These are phyloP conservation scores for Aspergillus caelatus DNA, from an alignment of 2,329 filamentous ascomycete species.

Conservation along the genomic window DNA sequence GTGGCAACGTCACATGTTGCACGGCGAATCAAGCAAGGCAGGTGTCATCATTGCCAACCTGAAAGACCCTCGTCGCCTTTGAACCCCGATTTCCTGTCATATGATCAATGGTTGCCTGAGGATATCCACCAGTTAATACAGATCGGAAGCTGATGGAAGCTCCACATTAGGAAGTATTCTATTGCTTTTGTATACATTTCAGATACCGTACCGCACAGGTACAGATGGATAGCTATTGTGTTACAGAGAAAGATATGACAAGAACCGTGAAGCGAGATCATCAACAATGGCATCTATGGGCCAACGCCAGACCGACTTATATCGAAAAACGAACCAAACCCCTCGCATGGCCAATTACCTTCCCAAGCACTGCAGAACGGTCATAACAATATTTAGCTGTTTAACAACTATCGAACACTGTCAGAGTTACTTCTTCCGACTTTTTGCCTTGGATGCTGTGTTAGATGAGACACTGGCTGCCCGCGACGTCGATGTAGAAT, in stretches of 20 bases:
- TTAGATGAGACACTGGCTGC: constrained; percentile 86
- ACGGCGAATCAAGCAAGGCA: background rate
- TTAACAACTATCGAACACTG: constrained; percentile 7
- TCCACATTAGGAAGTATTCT: background rate
- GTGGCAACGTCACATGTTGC: background rate
- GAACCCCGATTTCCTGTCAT: background rate
- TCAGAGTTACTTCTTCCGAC: constrained; percentile 50
- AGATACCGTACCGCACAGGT: background rate
- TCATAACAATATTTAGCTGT: constrained; percentile 13
- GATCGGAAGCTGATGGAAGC: background rate
- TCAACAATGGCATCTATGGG: constrained; percentile 21
- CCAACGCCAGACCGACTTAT: constrained; percentile 25
- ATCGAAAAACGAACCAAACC: constrained; percentile 15
- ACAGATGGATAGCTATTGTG: constrained; percentile 10
- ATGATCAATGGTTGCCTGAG: background rate
- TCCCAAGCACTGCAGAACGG: constrained; percentile 18
- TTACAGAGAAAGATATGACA: constrained; percentile 13
- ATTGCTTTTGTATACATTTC: constrained; percentile 12
- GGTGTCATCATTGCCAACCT: too few species aligned
- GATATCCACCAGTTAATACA: background rate
- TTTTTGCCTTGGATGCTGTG: constrained; percentile 54
- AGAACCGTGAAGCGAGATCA: constrained; percentile 8
- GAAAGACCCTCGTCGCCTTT: too few species aligned
- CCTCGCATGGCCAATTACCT: constrained; percentile 15
- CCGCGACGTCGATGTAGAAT: constrained; percentile 76